Conservation (phyloP, 2,329 filamentous ascomycete genomes). For the Cladosporium sp. region DNA sequence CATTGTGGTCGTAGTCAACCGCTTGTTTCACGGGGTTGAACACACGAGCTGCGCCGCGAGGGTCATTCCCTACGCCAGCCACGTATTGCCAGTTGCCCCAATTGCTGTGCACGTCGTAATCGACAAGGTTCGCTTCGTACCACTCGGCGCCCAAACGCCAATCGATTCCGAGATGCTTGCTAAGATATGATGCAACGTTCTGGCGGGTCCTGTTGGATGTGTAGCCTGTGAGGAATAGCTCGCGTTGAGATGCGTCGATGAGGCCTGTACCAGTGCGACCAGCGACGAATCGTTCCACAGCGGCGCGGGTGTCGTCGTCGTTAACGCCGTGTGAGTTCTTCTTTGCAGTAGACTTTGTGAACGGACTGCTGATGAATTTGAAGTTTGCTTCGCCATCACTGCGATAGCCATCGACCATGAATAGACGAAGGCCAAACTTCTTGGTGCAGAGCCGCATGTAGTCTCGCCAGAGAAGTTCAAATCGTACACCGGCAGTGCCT, state of each 20-base stretch:
- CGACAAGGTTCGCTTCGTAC: constrained; percentile 71
- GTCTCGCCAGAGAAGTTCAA: constrained; percentile 74
- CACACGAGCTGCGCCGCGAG: constrained; percentile 64
- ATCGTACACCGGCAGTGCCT: constrained; percentile 65
- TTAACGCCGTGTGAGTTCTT: constrained; percentile 44
- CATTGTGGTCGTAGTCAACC: constrained; percentile 69
- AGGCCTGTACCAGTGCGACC: constrained; percentile 72
- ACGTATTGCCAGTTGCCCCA: constrained; percentile 85
- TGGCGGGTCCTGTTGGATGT: constrained; percentile 73
- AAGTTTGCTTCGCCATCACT: constrained; percentile 34
- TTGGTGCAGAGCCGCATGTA: constrained; percentile 73
- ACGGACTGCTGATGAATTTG: constrained; percentile 33
- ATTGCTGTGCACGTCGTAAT: constrained; percentile 73
- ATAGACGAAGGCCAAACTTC: constrained; percentile 65
- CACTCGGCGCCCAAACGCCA: constrained; percentile 79
- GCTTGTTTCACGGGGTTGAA: constrained; percentile 82
- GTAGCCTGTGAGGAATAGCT: constrained; percentile 71
- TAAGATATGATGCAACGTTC: constrained; percentile 70
- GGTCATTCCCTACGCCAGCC: constrained; percentile 75
- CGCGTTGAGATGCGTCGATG: constrained; percentile 72
- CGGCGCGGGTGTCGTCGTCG: constrained; percentile 31
- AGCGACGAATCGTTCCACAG: constrained; percentile 56
- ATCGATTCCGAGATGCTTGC: constrained; percentile 70
- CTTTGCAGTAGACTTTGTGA: constrained; percentile 27
- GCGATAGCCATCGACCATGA: constrained; percentile 61